A percentile compares a stretch with the other conserved stretches of the same genome.
Evolutionary conservation across 805 yeast genomes (phyloP).

Genomic region (Ogataea corticis): DNA sequence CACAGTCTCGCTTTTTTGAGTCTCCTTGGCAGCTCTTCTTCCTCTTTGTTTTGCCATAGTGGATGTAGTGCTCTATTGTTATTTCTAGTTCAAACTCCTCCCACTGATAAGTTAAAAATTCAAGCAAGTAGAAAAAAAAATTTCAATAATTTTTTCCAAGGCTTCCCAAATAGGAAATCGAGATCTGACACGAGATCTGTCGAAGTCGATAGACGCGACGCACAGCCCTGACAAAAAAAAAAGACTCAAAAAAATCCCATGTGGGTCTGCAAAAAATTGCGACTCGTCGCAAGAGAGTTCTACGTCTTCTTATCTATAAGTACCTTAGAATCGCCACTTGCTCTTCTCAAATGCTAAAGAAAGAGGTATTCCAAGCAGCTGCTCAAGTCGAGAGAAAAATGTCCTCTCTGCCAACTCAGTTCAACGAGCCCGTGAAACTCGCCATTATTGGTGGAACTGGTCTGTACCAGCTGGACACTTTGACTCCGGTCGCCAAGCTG

Average conservation of each 20-base stretch:
- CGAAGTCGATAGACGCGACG: neutral
- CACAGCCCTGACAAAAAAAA: no score
- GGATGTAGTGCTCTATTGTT: no score
- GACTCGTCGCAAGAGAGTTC: neutral
- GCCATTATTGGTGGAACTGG: constrained; percentile 99
- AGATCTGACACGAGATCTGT: neutral
- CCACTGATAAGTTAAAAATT: neutral
- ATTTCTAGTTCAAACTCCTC: no score
- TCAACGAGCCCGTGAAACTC: constrained; percentile 66
- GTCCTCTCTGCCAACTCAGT: constrained; percentile 32
- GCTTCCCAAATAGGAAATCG: neutral
- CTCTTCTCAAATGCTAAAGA: neutral
- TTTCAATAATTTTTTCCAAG: neutral
- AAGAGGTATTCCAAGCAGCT: constrained; percentile 6
- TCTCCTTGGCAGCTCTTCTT: constrained; percentile 4
- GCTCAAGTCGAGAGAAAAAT: constrained; percentile 1
- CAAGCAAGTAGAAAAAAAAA: neutral
- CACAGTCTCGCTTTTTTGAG: neutral
- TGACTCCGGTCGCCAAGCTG: constrained; percentile 82
- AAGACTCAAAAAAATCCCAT: neutral
- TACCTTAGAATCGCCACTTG: no score
- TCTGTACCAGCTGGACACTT: constrained; percentile 79
- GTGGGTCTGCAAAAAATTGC: neutral
- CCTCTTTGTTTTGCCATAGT: constrained; percentile 9
- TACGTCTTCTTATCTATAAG: no score